phyloP scores from a whole-genome alignment of 441 rosid genomes.

The Breynia disticha region DNA sequence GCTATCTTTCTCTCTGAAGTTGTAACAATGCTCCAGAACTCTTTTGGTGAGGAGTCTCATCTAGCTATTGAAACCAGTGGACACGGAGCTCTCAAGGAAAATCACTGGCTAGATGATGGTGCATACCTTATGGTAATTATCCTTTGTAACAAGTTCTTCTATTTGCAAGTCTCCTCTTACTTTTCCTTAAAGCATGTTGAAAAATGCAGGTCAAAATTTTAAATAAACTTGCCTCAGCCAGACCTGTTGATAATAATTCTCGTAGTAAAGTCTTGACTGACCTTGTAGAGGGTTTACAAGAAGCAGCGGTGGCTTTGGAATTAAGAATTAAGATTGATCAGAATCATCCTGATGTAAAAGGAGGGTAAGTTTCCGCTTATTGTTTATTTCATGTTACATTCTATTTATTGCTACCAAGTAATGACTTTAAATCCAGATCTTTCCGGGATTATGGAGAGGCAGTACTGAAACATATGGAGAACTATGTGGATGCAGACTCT shows the following conservation, averaged over 20 bases:
- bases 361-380: conserved; percentile 50
- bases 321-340: conserved; percentile 79
- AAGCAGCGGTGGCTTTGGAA: conserved; percentile 70
- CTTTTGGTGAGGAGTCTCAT: conserved; percentile 78
- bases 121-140: conserved; percentile 88
- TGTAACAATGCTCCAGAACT: conserved; percentile 49
- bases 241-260: conserved; percentile 52
- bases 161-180: background rate
- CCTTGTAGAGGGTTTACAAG: conserved; percentile 73
- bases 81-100: conserved; percentile 95
- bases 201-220: conserved; percentile 70
- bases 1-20: conserved; percentile 6
- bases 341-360: conserved; percentile 79
- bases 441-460: conserved; percentile 91
- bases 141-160: background rate
- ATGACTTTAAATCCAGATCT: conserved; percentile 40
- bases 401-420: conserved; percentile 8
- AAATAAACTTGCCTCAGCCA: conserved; percentile 87
- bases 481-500: conserved; percentile 41
- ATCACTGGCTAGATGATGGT: conserved; percentile 98
- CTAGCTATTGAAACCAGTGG: conserved; percentile 97
- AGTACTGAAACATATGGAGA: conserved; percentile 62
- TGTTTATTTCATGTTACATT: conserved; percentile 3
- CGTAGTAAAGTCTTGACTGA: conserved; percentile 91
- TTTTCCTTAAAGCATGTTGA: background rate